phyloP scores from a whole-genome alignment of 441 rosid species.

The Erodium moschatum region DNA sequence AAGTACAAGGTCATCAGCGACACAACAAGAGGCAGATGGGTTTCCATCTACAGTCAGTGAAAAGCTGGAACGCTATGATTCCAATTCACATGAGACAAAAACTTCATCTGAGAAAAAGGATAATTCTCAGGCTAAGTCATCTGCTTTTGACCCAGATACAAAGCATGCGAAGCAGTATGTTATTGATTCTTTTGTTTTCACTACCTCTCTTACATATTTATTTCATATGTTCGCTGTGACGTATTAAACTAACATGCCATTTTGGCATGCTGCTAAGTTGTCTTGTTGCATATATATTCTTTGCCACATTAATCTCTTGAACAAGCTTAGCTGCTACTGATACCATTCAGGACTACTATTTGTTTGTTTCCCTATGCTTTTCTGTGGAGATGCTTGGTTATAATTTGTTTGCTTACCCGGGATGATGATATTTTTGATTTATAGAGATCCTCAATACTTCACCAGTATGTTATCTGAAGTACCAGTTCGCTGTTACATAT shows the following conservation, averaged over 20 bases:
- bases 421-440: too few species aligned
- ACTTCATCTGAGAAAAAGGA: constrained; percentile 51
- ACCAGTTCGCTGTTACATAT: too few species aligned
- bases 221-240: background rate
- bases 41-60: constrained; percentile 36
- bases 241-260: background rate
- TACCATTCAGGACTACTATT: background rate
- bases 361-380: background rate
- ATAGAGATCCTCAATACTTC: too few species aligned
- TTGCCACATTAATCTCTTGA: background rate
- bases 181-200: constrained; percentile 15
- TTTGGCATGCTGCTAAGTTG: background rate
- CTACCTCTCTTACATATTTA: background rate
- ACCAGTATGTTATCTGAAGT: too few species aligned
- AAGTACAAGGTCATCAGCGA: constrained; percentile 41
- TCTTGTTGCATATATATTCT: background rate
- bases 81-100: constrained; percentile 44
- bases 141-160: constrained; percentile 63
- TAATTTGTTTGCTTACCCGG: too few species aligned
- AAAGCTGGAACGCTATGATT: constrained; percentile 49
- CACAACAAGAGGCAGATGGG: constrained; percentile 44
- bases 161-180: constrained; percentile 99
- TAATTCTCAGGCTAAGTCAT: constrained; percentile 38
- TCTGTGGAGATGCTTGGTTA: background rate
- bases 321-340: background rate